Conservation (phyloP, 768 basidiomycete genomes). For the Macrolepiota dolichaula region DNA sequence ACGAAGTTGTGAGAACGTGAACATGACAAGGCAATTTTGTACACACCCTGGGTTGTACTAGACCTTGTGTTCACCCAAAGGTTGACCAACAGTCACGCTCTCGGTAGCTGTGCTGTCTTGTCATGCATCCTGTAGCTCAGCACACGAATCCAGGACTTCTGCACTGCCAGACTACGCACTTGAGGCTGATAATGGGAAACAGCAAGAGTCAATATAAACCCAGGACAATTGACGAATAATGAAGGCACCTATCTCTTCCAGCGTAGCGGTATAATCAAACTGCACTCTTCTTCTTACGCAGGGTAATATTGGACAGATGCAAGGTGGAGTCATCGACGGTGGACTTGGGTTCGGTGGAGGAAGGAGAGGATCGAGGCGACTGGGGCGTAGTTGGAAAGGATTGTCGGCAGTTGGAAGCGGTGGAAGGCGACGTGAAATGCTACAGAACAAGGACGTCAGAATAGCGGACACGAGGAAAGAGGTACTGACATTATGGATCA, state of each 20-base stretch:
- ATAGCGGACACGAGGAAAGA: constrained; percentile 62
- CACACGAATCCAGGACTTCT: constrained; percentile 73
- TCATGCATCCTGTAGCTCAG: constrained; percentile 57
- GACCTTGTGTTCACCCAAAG: constrained; percentile 66
- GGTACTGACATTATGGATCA: constrained; percentile 46
- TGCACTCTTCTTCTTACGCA: constrained; percentile 87
- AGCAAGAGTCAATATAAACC: constrained; percentile 15
- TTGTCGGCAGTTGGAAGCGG: constrained; percentile 24
- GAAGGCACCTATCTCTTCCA: constrained; percentile 68
- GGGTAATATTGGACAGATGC: constrained; percentile 61
- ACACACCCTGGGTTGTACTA: constrained; percentile 45
- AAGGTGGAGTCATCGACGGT: constrained; percentile 30
- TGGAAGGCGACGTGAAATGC: constrained; percentile 51
- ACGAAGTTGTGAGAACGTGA: constrained; percentile 32
- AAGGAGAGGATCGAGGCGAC: constrained; percentile 30
- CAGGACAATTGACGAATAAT: constrained; percentile 10
- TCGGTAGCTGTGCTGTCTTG: constrained; percentile 64
- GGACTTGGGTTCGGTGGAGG: constrained; percentile 27
- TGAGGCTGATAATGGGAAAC: constrained; percentile 68
- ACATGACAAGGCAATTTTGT: constrained; percentile 49
- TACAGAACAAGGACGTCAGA: constrained; percentile 63
- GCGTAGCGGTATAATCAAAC: constrained; percentile 84
- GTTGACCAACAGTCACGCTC: constrained; percentile 74
- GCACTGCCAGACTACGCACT: constrained; percentile 81
- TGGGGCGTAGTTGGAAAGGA: constrained; percentile 39